A percentile compares a stretch with the other conserved stretches of the same genome.
Evolutionary conservation across 257 asterid species (phyloP).

Genomic region (Lithospermum erythrorhizon): DNA sequence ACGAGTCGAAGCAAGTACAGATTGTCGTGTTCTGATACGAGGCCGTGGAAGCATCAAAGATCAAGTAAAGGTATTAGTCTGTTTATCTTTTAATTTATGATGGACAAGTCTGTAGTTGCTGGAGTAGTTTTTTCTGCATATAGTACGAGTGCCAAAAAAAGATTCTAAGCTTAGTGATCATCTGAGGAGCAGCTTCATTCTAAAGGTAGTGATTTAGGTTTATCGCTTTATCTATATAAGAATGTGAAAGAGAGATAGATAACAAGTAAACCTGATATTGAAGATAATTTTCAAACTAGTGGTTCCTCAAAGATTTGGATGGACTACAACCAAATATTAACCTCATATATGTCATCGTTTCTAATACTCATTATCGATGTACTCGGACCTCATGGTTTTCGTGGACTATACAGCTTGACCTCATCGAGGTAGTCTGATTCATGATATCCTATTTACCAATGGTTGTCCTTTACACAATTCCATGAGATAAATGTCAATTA

Average conservation of each 20-base stretch:
- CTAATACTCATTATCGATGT: not conserved
- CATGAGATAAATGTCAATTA: too few relatives aligned
- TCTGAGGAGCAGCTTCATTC: not conserved
- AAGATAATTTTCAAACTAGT: too few relatives aligned
- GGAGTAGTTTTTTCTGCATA: not conserved
- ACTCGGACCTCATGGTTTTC: not conserved
- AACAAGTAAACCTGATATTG: too few relatives aligned
- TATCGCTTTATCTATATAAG: too few relatives aligned
- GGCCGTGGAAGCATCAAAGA: conserved; percentile 92
- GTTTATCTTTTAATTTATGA: not conserved
- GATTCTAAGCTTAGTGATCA: not conserved
- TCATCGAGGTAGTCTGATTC: not conserved
- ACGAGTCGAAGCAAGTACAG: conserved; percentile 79
- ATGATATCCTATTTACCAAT: not conserved
- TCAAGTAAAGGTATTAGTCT: conserved; percentile 46
- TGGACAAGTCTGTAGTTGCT: not conserved
- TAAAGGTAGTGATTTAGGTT: too few relatives aligned
- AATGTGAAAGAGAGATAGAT: too few relatives aligned
- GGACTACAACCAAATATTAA: too few relatives aligned
- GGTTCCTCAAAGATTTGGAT: too few relatives aligned
- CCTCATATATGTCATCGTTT: too few relatives aligned
- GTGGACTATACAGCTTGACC: not conserved
- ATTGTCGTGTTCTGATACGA: conserved; percentile 75
- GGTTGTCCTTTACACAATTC: too few relatives aligned
- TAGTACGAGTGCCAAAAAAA: too few relatives aligned